Conservation (phyloP, 805 yeast species). For the Yarrowia sp. region DNA sequence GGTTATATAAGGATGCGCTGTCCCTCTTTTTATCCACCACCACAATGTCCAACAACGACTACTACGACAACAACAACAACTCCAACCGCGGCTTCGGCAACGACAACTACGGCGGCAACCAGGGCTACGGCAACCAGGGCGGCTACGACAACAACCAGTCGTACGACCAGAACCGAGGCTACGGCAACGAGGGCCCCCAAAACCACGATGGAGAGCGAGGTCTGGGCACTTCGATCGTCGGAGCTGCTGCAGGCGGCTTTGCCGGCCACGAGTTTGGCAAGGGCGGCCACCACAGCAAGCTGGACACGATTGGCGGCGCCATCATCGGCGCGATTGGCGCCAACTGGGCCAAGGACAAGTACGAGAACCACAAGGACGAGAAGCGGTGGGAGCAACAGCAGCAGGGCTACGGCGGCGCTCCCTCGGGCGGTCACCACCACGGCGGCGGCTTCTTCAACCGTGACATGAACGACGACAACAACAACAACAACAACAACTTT, state of each 20-base stretch:
- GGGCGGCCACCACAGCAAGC: constrained; percentile 23
- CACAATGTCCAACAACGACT: constrained; percentile 17
- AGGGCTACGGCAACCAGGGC: constrained; percentile 8
- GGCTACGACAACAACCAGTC: neutral
- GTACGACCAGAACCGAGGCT: neutral
- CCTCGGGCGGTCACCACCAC: constrained; percentile 1
- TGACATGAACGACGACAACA: neutral
- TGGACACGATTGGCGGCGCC: constrained; percentile 27
- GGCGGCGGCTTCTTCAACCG: constrained; percentile 15
- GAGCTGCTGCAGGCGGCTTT: constrained; percentile 28
- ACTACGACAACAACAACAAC: constrained; percentile 13
- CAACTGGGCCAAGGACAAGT: constrained; percentile 26
- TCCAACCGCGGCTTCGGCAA: neutral
- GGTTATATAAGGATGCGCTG: neutral
- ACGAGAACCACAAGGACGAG: constrained; percentile 11
- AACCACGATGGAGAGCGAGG: constrained; percentile 20
- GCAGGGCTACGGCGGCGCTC: constrained; percentile 18
- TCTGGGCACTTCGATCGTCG: constrained; percentile 17
- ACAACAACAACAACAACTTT: neutral
- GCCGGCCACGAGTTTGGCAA: constrained; percentile 27
- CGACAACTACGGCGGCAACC: neutral
- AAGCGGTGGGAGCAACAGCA: constrained; percentile 20
- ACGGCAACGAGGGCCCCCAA: neutral
- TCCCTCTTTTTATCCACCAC: neutral
- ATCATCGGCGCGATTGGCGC: constrained; percentile 27